A percentile compares a stretch with the other conserved stretches of the same genome.
These are phyloP conservation scores for Phytophthora tubulina DNA, from an alignment of 352 stramenopile species.

Conservation along the genomic window DNA sequence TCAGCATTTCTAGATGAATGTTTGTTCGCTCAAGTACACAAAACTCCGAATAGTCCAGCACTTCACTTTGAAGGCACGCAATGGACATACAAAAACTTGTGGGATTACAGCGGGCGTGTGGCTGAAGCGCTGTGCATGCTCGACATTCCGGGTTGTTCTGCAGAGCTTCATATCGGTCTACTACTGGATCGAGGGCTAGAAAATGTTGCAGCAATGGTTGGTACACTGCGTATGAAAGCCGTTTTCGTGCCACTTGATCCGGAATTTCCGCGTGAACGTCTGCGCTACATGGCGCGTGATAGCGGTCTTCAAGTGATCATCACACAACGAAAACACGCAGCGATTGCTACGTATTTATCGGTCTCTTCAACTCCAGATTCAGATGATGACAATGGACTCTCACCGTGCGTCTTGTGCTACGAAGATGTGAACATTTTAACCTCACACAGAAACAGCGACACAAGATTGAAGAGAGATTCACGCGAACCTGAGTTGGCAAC, in stretches of 20 bases:
- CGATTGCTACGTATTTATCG: conserved; percentile 33
- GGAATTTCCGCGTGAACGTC: conserved; percentile 55
- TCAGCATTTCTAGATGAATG: conserved; percentile 49
- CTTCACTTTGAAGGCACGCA: conserved; percentile 48
- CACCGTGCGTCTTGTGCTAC: conserved; percentile 39
- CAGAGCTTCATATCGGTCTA: conserved; percentile 47
- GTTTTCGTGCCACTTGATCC: conserved; percentile 62
- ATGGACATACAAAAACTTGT: conserved; percentile 59
- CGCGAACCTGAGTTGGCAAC: conserved; percentile 22
- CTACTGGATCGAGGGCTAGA: conserved; percentile 54
- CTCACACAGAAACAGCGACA: background rate
- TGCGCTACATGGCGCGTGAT: conserved; percentile 62
- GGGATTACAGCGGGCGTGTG: conserved; percentile 42
- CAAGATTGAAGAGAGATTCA: background rate
- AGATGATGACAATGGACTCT: conserved; percentile 1
- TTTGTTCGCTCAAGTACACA: conserved; percentile 43
- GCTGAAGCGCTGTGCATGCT: conserved; percentile 28
- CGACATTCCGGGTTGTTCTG: conserved; percentile 1
- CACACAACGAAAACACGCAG: conserved; percentile 43
- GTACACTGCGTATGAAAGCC: conserved; percentile 43
- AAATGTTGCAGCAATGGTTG: conserved; percentile 56
- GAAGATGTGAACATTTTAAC: conserved; percentile 37
- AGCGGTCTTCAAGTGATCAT: conserved; percentile 53
- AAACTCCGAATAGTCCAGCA: conserved; percentile 39
- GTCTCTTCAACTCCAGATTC: background rate